Percentiles rank a stretch among this genome's conserved stretches.
These are phyloP conservation scores for Garcileccinum viscosum DNA, from an alignment of 1,284 basidiomycete genomes.

Conservation along the genomic window DNA sequence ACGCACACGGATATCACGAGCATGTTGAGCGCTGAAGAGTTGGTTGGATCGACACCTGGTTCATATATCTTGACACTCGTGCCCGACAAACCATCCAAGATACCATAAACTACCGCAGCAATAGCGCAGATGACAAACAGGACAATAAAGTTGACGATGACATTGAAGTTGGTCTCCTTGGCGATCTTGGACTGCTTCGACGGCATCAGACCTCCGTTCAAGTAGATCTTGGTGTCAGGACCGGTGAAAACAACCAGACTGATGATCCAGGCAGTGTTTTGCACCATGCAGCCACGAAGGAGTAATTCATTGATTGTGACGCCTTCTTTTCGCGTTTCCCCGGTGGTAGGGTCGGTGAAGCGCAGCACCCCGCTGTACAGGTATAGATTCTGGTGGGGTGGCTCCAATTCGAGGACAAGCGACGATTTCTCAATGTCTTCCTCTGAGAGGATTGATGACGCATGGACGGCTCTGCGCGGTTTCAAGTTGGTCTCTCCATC, in stretches of 20 bases:
- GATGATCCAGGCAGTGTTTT: conserved; percentile 95
- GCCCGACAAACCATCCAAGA: conserved; percentile 64
- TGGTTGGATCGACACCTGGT: conserved; percentile 64
- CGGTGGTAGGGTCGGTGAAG: conserved; percentile 62
- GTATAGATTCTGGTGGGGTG: conserved; percentile 94
- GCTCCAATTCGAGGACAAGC: conserved; percentile 91
- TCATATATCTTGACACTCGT: conserved; percentile 84
- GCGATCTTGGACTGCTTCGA: conserved; percentile 97
- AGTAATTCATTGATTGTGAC: conserved; percentile 93
- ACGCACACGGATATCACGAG: conserved; percentile 90
- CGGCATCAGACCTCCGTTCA: conserved; percentile 91
- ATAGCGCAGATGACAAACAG: conserved; percentile 81
- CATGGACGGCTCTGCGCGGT: conserved; percentile 78
- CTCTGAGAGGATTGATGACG: conserved; percentile 78
- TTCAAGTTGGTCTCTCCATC: conserved; percentile 99
- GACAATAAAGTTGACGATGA: conserved; percentile 91
- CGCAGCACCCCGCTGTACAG: conserved; percentile 87
- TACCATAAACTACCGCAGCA: conserved; percentile 77
- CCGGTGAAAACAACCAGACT: conserved; percentile 95
- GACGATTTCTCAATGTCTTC: conserved; percentile 89
- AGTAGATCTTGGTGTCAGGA: conserved; percentile 96
- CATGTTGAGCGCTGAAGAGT: conserved; percentile 73
- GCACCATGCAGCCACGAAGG: conserved; percentile 89
- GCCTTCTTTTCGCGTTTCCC: conserved; percentile 65
- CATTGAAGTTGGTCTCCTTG: conserved; percentile 99